These are phyloP conservation scores for Nannochloris sp. DNA, from an alignment of 139 green algal genomes.

Conservation along the genomic window DNA sequence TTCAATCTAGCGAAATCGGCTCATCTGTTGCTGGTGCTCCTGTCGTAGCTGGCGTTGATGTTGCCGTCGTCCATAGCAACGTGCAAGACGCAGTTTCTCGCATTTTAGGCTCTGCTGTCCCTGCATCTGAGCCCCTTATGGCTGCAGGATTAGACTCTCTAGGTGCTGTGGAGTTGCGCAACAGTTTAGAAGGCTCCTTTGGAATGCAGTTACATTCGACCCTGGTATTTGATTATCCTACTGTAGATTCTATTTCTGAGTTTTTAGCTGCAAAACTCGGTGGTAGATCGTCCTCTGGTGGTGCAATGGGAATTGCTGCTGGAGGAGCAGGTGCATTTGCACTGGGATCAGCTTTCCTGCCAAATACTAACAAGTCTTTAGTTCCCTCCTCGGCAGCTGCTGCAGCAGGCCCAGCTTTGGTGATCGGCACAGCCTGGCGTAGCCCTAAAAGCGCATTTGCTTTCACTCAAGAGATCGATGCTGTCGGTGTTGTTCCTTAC, in stretches of 20 bases:
- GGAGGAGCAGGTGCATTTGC: not conserved
- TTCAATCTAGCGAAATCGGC: not conserved
- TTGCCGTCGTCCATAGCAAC: not conserved
- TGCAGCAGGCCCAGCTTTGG: not conserved
- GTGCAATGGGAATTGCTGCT: not conserved
- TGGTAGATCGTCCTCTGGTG: not conserved
- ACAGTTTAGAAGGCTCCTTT: slow-evolving; percentile 31
- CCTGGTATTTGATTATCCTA: slow-evolving; percentile 68
- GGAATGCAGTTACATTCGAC: slow-evolving; percentile 50
- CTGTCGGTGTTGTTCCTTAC: slow-evolving; percentile 34
- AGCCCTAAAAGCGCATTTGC: not conserved
- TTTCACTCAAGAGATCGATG: slow-evolving; percentile 21
- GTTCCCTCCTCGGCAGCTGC: not conserved
- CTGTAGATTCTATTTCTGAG: slow-evolving; percentile 21
- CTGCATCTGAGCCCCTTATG: slow-evolving; percentile 23
- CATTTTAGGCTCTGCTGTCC: slow-evolving; percentile 14
- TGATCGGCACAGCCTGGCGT: slow-evolving; percentile 4
- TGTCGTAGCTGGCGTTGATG: not conserved
- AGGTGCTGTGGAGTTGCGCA: slow-evolving; percentile 39
- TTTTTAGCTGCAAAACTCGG: slow-evolving; percentile 6
- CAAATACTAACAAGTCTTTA: no score
- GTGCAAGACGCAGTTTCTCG: slow-evolving; percentile 11
- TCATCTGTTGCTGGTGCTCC: not conserved
- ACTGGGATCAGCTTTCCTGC: not conserved
- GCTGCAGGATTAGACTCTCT: slow-evolving; percentile 52